Conservation (phyloP, 2,329 filamentous ascomycete genomes). For the Trichophaea hybrida region DNA sequence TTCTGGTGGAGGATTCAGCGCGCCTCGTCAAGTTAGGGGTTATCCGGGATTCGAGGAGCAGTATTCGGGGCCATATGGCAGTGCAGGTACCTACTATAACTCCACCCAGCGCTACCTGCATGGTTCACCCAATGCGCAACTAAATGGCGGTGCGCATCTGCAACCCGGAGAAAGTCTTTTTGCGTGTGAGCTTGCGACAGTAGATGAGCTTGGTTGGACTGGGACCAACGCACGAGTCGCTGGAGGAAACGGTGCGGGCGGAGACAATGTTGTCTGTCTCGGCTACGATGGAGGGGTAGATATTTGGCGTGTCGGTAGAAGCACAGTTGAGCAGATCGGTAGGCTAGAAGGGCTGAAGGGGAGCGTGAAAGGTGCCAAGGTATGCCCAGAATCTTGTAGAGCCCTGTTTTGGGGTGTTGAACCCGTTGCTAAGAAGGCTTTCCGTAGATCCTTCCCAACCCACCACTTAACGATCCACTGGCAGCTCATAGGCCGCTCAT, state of each 20-base stretch:
- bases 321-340: slow-evolving; percentile 32
- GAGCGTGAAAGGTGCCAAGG: slow-evolving; percentile 28
- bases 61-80: not conserved
- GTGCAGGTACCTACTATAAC: slow-evolving; percentile 6
- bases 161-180: slow-evolving; percentile 17
- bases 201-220: slow-evolving; percentile 16
- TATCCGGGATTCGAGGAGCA: slow-evolving; percentile 22
- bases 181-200: slow-evolving; percentile 19
- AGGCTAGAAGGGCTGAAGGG: slow-evolving; percentile 32
- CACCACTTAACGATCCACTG: slow-evolving; percentile 24
- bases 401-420: not conserved
- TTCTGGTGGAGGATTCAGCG: slow-evolving; percentile 15
- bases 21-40: slow-evolving; percentile 17
- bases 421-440: not conserved
- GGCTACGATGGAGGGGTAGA: slow-evolving; percentile 28
- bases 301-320: slow-evolving; percentile 26
- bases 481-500: slow-evolving; percentile 26
- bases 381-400: slow-evolving; percentile 7
- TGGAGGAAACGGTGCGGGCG: slow-evolving; percentile 10
- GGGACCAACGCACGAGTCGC: not conserved
- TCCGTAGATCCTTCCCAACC: slow-evolving; percentile 26
- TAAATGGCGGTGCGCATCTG: slow-evolving; percentile 6
- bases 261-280: slow-evolving; percentile 26
- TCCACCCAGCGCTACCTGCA: not conserved
- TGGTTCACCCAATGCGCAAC: slow-evolving; percentile 4